Base-by-base conservation (phyloP, 805 yeast species). In the Kuraishia piskuri region DNA sequence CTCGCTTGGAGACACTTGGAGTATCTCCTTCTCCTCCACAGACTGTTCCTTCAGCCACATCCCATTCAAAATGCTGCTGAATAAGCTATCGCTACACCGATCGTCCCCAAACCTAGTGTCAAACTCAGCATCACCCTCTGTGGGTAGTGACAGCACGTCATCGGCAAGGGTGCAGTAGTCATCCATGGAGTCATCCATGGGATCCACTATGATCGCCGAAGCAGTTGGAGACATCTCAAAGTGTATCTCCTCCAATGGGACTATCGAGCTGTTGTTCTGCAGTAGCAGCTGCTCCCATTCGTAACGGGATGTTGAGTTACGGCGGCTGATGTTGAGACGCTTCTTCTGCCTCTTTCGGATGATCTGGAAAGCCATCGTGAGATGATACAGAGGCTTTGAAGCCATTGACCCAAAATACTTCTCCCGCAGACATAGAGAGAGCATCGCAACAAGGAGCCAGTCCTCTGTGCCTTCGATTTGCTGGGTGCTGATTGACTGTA, bases 391-490 rank as follows among this genome's bases (percentile, higher is more conserved):
- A 48, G 69, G 61, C 4, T 65, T 60, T 23, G 62, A 36, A 56
- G 65, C 49, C 59, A 58, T 48, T 60, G 65, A 50, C 58, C 59
- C 52, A 58, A 64, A 44, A 64, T 66, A 63, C 52, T 72, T 69
- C 24, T 72, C 68, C 25, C 77, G 65, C 7, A 75, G 59, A 54
- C 77, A 73, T 31, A 73, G 56, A 48, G 69, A 53, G 45, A 74
- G 69, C 19, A 70, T 66, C 3, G 74, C 75, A 12, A 74, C 71
- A 19, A 72, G 57, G 0, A 74, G 53, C 77, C 78, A 73, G 22
- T 68, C 65, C 47, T 70, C 72, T 14, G 68, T 66, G 5, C 68
- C 70, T 21, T 59, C 59, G 4, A 64, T 56, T 6, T 58, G 51
- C 22, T 64, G 60, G 3, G 56, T 53, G 12, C 56, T 56, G n/a